Evolutionary conservation across 73 alveolate species (phyloP), one percentile per base, ranked within the genome.

Genomic region (Effrenium voratum): DNA sequence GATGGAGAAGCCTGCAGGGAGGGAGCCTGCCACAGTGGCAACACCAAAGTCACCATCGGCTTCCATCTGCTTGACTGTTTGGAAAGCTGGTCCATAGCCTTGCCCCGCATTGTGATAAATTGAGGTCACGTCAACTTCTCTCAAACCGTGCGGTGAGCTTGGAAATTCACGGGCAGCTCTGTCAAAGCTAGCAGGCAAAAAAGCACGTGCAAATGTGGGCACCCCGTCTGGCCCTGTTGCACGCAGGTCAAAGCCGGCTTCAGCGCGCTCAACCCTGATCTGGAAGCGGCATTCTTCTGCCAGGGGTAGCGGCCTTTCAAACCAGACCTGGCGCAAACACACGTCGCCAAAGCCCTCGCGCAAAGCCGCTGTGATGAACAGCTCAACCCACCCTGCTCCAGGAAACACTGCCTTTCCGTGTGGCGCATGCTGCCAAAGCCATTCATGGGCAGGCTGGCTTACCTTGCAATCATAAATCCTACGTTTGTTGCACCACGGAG

Each of bases 51-150:
- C 3, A 8, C 45, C 1, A 4, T 24, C 80, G 41, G 32, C 93
- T 5, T n/a, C 43, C 36, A 84, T 30, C 44, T 30, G 32, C 45
- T 19, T 5, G 36, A 84, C 80, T 10, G 93, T 52, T 59, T 52
- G 93, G 93, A 84, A 84, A 34, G 46, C 8, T 6, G 93, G 79
- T 0, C 93, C 93, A 40, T 84, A 84, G 66, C 43, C 44, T 6
- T 22, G 50, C 52, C 87, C 60, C 40, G 5, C 40, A 4, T 34
- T 76, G 57, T 10, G 24, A 16, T n/a, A 38, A 36, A 12, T 24
- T 6, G 63, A 13, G 40, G 19, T 4, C 30, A 63, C 76, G 34
- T 63, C 76, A 32, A 63, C 76, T 10, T 6, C n/a, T n/a, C n/a
- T n/a, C 10, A 52, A 52, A 52, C 19, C 66, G 66, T 19, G 10